Conservation (phyloP, 257 asterid species). For the Rauvolfia tetraphylla region DNA sequence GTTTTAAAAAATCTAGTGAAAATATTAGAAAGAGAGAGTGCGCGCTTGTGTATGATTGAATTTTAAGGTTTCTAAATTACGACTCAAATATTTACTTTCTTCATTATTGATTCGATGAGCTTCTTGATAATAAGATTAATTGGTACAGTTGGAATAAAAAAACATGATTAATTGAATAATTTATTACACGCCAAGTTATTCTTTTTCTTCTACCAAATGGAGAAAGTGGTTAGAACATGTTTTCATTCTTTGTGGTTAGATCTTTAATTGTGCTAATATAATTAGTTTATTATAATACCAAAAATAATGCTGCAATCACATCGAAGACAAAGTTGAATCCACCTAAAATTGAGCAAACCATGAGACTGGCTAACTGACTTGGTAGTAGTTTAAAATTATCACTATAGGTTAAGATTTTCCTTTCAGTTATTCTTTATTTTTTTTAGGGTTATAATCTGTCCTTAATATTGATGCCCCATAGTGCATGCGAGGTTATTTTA, state of each 20-base stretch:
- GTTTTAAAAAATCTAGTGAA: too few relatives aligned
- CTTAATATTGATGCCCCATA: not conserved
- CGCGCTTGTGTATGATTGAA: too few relatives aligned
- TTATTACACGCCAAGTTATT: too few relatives aligned
- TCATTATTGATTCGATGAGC: too few relatives aligned
- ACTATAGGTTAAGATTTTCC: not conserved
- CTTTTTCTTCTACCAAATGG: not conserved
- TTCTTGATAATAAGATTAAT: not conserved
- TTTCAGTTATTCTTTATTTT: not conserved
- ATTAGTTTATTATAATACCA: not conserved
- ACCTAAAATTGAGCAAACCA: not conserved
- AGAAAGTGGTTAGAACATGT: conserved; percentile 32
- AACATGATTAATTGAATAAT: not conserved
- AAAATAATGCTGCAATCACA: not conserved
- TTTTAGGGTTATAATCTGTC: not conserved
- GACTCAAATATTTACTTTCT: too few relatives aligned
- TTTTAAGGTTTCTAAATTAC: too few relatives aligned
- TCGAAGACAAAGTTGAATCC: conserved; percentile 10
- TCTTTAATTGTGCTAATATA: not conserved
- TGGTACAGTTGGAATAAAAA: not conserved
- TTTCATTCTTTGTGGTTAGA: not conserved
- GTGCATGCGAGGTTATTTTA: not conserved
- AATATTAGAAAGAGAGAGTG: too few relatives aligned
- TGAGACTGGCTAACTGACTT: not conserved
- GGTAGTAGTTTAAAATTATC: not conserved